A percentile compares a stretch with the other conserved stretches of the same genome.
These are phyloP conservation scores for Coemansia sp. DNA, from an alignment of 192 early-diverging fungal genomes.

Conservation along the genomic window DNA sequence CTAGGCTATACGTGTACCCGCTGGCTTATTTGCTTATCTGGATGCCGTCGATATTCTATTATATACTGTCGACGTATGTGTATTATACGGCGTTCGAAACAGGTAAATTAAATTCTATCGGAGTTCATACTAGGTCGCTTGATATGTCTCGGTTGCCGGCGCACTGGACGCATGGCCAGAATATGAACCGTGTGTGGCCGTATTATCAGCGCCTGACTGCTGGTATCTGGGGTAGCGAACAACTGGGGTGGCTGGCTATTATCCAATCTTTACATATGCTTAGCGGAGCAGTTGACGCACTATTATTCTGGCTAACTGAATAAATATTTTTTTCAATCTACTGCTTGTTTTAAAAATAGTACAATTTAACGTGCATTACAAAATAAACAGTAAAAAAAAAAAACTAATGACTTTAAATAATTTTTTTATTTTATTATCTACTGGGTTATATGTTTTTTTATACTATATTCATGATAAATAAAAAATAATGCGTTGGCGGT, in stretches of 20 bases:
- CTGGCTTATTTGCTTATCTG: constrained; percentile 39
- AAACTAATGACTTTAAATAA: too few species aligned
- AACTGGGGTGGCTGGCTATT: constrained; percentile 40
- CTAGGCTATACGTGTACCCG: constrained; percentile 51
- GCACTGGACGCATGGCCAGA: constrained; percentile 31
- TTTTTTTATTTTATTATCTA: neutral
- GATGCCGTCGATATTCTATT: constrained; percentile 38
- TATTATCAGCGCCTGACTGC: constrained; percentile 15
- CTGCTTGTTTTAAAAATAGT: neutral
- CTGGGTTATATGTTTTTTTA: neutral
- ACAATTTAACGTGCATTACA: neutral
- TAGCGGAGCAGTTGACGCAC: constrained; percentile 30
- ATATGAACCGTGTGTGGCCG: constrained; percentile 45
- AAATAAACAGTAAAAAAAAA: neutral
- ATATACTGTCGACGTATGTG: constrained; percentile 33
- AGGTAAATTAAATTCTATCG: neutral
- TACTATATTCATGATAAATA: neutral
- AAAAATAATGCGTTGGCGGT: neutral
- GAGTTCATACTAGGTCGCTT: neutral
- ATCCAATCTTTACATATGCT: constrained; percentile 46
- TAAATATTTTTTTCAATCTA: neutral
- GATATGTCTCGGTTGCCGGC: constrained; percentile 32
- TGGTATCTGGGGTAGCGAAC: constrained; percentile 10
- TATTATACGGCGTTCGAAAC: constrained; percentile 33
- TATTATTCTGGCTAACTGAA: constrained; percentile 51